phyloP scores from a whole-genome alignment of 2,329 filamentous ascomycete species.

The Diaporthe sp. region DNA sequence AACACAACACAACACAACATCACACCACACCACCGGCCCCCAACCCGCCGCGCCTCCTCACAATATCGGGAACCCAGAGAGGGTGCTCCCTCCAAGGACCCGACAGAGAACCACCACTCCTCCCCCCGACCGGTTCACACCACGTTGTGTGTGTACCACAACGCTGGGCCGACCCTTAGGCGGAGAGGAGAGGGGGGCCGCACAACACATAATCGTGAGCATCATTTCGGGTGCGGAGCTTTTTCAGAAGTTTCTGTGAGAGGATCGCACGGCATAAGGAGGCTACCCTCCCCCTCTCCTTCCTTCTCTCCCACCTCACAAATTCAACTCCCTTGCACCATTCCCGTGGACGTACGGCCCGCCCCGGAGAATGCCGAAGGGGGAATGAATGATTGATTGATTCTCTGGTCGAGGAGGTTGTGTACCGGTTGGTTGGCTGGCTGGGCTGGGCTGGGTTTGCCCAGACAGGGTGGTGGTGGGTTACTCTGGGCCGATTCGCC shows the following conservation, averaged over 20 bases:
- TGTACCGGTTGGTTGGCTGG: not conserved
- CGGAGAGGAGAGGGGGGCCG: not conserved
- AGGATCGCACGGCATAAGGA: constrained; percentile 10
- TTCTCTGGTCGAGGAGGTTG: not conserved
- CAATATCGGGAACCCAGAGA: not conserved
- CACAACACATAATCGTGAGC: not conserved
- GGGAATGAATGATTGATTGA: too few species aligned
- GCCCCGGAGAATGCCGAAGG: constrained; percentile 5
- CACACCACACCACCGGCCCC: not conserved
- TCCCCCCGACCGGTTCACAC: not conserved
- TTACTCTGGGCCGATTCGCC: not conserved
- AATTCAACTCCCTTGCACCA: too few species aligned
- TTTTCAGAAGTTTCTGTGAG: not conserved
- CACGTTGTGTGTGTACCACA: not conserved
- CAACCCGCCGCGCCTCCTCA: not conserved
- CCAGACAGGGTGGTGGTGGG: too few species aligned
- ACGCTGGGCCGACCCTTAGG: not conserved
- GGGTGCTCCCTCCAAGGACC: not conserved
- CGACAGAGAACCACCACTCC: not conserved
- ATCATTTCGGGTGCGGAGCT: not conserved
- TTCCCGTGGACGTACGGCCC: not conserved
- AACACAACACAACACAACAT: not conserved
- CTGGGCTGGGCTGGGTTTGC: too few species aligned
- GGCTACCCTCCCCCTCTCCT: not conserved
- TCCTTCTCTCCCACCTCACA: not conserved